Base-by-base conservation (phyloP, 2,329 filamentous ascomycete genomes). In the Calonectria crousiana region DNA sequence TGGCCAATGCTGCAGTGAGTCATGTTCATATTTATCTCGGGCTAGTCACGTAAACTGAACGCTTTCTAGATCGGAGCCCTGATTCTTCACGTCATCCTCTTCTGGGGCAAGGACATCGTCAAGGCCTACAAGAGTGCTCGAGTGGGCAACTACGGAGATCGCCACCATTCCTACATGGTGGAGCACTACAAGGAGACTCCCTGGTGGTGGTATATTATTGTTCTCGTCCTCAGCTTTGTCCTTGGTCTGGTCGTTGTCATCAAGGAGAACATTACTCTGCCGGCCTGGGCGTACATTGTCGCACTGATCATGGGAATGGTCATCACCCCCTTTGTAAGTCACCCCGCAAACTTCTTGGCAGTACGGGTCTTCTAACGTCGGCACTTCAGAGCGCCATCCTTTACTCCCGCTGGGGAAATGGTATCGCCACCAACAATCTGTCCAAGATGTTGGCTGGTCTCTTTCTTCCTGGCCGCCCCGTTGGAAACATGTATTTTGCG, bases 401-500 rank as follows among this genome's bases (percentile, higher is more conserved):
- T 0, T 90, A 87, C 71, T 87, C 88, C 3, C 85, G 88, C 0
- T 91, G 84, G 51, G 90, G 90, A 13, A 91, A 89, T 58, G 90
- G 90, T 16, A 90, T 91, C 41, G 88, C 89, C 10, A 91, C 89
- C 3, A 91, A 91, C 78, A 90, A 91, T 71, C 73, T 92, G 49
- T 91, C 89, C 26, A 90, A 91, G 76, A 89, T 91, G 89, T 73
- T 91, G 62, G 89, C 86, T 0, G 89, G 89, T 66, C 82, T 90
- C 4, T 81, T 89, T 72, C 76, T 90, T 3, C 89, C 89, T 2
- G 87, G 85, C 2, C 86, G 87, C 1, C 89, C 89, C 0, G 77
- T 91, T 6, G 89, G 88, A 3, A 91, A 91, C 80, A 89, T 91
- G 87, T 91, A 90, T 80, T 91, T 91, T 78, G 88, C 89, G 10